A percentile compares a stretch with the other conserved stretches of the same genome.
phyloP scores from a whole-genome alignment of 495 filamentous ascomycete genomes.

The Penicillium silybi region DNA sequence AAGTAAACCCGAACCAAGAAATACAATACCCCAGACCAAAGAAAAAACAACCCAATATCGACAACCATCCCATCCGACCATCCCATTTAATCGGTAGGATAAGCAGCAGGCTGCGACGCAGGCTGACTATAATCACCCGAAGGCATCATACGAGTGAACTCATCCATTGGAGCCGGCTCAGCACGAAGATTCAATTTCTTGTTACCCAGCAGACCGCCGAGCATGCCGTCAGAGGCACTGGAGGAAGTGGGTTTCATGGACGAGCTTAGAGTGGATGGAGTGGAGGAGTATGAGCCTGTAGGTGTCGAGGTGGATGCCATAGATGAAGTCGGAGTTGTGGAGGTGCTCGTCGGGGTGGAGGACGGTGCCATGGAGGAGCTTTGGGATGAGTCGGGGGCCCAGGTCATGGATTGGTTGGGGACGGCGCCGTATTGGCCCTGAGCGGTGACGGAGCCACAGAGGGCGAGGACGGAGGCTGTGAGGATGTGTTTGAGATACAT shows the following conservation, averaged over 20 bases:
- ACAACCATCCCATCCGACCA: background rate
- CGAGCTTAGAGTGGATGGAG: background rate
- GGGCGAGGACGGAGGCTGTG: background rate
- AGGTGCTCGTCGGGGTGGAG: background rate
- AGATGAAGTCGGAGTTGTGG: background rate
- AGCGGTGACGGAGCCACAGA: background rate
- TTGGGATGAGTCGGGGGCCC: background rate
- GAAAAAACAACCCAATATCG: too few relatives aligned
- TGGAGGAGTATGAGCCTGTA: background rate
- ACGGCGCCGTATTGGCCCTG: background rate
- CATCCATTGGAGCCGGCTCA: background rate
- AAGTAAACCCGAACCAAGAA: background rate
- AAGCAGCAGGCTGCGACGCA: background rate
- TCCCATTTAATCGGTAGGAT: background rate
- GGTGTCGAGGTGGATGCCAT: background rate
- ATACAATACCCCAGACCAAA: background rate
- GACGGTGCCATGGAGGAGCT: background rate
- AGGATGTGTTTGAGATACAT: background rate
- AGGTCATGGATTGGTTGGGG: background rate
- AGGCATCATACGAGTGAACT: background rate
- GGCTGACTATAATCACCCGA: background rate
- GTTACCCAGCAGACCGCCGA: background rate
- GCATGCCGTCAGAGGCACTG: background rate
- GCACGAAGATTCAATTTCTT: background rate
- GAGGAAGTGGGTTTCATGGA: background rate